These are phyloP conservation scores for Adansonia grandidieri DNA, from an alignment of 441 rosid genomes.

Conservation along the genomic window DNA sequence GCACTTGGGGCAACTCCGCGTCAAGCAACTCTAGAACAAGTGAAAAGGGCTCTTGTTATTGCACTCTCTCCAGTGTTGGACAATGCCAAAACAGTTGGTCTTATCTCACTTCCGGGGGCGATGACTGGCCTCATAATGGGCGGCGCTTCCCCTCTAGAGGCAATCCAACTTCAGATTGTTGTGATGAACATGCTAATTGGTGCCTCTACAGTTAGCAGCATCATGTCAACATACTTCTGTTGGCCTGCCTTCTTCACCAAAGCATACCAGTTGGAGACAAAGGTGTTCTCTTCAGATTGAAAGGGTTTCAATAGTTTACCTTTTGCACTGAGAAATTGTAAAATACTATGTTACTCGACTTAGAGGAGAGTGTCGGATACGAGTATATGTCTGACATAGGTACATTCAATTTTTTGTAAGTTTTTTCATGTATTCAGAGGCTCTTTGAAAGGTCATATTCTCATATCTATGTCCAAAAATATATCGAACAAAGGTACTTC, in stretches of 20 bases:
- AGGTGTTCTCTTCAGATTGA: slow-evolving; percentile 53
- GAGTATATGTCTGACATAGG: too few species aligned
- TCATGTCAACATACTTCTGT: slow-evolving; percentile 69
- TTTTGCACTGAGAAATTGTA: slow-evolving; percentile 11
- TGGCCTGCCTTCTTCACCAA: slow-evolving; percentile 90
- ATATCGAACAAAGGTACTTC: too few species aligned
- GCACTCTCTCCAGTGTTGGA: slow-evolving; percentile 86
- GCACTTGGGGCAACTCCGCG: slow-evolving; percentile 89
- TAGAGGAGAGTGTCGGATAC: too few species aligned
- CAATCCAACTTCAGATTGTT: slow-evolving; percentile 87
- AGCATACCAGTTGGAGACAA: slow-evolving; percentile 70
- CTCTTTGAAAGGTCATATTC: too few species aligned
- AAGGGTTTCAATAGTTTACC: background rate
- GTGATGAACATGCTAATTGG: slow-evolving; percentile 92
- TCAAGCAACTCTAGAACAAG: slow-evolving; percentile 72
- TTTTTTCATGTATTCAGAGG: too few species aligned
- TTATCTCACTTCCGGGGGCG: slow-evolving; percentile 86
- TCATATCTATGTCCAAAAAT: too few species aligned
- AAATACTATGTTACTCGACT: too few species aligned
- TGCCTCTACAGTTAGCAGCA: slow-evolving; percentile 84
- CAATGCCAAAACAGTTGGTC: slow-evolving; percentile 88
- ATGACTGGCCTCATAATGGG: slow-evolving; percentile 98
- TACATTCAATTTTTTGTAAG: too few species aligned
- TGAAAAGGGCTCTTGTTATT: slow-evolving; percentile 73
- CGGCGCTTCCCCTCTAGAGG: slow-evolving; percentile 87